Conservation (phyloP, 306 rosid species). For the Leucaena leucocephala region DNA sequence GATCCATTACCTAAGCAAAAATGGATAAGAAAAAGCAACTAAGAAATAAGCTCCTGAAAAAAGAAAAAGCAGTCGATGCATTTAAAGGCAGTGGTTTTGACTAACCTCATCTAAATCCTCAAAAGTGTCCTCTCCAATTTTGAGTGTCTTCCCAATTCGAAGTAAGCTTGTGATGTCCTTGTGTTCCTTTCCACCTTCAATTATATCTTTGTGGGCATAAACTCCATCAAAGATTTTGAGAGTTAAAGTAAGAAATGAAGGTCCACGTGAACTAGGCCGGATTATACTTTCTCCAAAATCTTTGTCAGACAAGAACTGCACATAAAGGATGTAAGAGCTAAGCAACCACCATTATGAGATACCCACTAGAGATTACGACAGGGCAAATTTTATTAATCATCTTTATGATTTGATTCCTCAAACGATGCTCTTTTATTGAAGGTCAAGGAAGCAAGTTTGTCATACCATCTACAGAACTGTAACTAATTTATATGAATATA, state of each 20-base stretch:
- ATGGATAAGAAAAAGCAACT: constrained; percentile 14
- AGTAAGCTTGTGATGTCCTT: constrained; percentile 95
- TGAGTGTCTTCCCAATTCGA: constrained; percentile 92
- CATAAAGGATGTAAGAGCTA: constrained; percentile 17
- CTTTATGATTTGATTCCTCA: constrained; percentile 20
- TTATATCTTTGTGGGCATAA: constrained; percentile 95
- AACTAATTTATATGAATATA: constrained; percentile 17
- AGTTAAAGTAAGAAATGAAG: constrained; percentile 84
- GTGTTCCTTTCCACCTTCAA: constrained; percentile 98
- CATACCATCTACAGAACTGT: constrained; percentile 13
- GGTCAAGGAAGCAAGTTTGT: background rate
- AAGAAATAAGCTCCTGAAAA: background rate
- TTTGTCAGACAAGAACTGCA: constrained; percentile 90
- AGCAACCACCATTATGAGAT: constrained; percentile 3
- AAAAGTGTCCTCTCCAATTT: constrained; percentile 97
- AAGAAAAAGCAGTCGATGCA: constrained; percentile 21
- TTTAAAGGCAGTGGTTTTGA: background rate
- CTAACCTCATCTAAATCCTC: constrained; percentile 98
- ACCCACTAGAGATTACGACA: constrained; percentile 8
- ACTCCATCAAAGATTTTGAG: constrained; percentile 93
- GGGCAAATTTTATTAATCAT: background rate
- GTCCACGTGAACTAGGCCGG: constrained; percentile 96
- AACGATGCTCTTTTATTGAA: constrained; percentile 2
- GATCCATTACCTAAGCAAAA: constrained; percentile 85
- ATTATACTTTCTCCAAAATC: constrained; percentile 97